Evolutionary conservation across 306 rosid species (phyloP).

Genomic region (Corylus americana): DNA sequence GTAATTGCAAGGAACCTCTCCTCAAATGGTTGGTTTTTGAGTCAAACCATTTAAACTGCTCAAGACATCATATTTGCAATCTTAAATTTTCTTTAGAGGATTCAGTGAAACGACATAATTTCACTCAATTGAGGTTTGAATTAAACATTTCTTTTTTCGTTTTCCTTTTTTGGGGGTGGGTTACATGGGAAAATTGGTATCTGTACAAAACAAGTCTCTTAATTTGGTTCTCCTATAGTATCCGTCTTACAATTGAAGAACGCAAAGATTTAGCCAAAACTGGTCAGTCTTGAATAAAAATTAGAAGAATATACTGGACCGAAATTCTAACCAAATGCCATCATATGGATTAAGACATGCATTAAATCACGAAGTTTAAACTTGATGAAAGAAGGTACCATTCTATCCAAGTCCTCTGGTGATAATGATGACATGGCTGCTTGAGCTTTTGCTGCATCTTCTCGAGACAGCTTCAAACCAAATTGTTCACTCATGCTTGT

Average conservation of each 20-base stretch:
- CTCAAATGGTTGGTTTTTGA: background rate
- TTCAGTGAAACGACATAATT: background rate
- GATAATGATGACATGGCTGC: constrained; percentile 87
- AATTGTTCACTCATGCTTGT: constrained; percentile 94
- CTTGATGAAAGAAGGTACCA: constrained; percentile 50
- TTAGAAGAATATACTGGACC: background rate
- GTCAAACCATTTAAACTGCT: background rate
- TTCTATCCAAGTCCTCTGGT: constrained; percentile 80
- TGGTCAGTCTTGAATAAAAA: background rate
- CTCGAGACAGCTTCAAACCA: constrained; percentile 79
- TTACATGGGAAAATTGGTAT: background rate
- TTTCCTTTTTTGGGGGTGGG: background rate
- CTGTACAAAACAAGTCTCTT: background rate
- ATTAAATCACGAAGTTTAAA: background rate
- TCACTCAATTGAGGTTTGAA: background rate
- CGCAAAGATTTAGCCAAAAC: background rate
- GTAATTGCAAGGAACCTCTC: background rate
- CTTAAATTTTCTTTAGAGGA: background rate
- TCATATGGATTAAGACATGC: constrained; percentile 3
- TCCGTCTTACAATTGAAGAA: background rate
- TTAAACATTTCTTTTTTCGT: background rate
- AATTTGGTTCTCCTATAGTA: background rate
- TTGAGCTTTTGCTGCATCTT: constrained; percentile 88
- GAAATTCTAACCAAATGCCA: background rate
- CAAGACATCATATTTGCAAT: background rate